phyloP scores from a whole-genome alignment of 2,329 filamentous ascomycete species.

The Apiospora koreana region DNA sequence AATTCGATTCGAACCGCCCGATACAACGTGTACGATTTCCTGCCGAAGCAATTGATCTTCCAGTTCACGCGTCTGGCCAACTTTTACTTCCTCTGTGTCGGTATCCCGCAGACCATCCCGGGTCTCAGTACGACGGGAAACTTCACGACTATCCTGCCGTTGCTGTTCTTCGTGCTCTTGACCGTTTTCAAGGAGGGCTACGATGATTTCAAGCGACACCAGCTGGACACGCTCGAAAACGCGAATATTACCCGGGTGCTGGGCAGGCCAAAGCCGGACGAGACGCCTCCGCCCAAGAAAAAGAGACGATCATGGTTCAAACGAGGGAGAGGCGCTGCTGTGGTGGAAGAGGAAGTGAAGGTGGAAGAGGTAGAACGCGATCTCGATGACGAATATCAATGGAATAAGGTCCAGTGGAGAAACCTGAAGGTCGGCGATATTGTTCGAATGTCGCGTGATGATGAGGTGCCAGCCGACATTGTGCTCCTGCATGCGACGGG shows the following conservation, averaged over 20 bases:
- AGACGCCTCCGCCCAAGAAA: background rate
- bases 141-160: constrained; percentile 72
- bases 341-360: constrained; percentile 23
- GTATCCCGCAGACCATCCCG: constrained; percentile 80
- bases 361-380: constrained; percentile 19
- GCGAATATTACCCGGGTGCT: constrained; percentile 50
- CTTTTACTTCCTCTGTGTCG: constrained; percentile 83
- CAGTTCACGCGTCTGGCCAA: constrained; percentile 87
- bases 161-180: constrained; percentile 74
- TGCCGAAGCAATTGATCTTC: constrained; percentile 81
- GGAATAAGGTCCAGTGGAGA: constrained; percentile 65
- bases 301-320: background rate
- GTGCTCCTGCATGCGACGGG: constrained; percentile 76
- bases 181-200: constrained; percentile 87
- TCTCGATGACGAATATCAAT: constrained; percentile 35
- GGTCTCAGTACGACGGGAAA: constrained; percentile 75
- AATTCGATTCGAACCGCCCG: constrained; percentile 78
- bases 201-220: constrained; percentile 79
- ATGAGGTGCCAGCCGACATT: constrained; percentile 81
- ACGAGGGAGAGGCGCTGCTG: background rate
- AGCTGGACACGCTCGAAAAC: constrained; percentile 82
- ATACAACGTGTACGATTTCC: constrained; percentile 81
- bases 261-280: constrained; percentile 27
- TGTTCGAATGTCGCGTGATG: constrained; percentile 69
- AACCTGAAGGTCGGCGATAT: constrained; percentile 72